Conservation (phyloP, 2,329 filamentous ascomycete species). For the Zalaria sp. region DNA sequence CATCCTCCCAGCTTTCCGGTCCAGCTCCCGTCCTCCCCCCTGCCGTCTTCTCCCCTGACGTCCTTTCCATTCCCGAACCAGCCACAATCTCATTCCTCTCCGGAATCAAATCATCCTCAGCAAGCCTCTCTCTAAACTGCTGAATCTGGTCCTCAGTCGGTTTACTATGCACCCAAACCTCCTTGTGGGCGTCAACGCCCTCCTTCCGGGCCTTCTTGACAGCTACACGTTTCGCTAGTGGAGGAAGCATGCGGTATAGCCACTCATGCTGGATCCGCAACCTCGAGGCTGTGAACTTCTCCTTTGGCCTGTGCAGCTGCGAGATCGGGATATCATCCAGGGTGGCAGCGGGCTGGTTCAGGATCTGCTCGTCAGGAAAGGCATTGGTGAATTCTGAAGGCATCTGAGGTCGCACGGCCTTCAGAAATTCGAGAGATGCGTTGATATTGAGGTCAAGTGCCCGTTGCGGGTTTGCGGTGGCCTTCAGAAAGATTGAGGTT, state of each 20-base stretch:
- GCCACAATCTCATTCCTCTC: too few species aligned
- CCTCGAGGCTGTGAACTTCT: slow-evolving; percentile 44
- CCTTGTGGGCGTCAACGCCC: slow-evolving; percentile 27
- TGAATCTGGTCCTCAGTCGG: slow-evolving; percentile 16
- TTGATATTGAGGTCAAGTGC: slow-evolving; percentile 51
- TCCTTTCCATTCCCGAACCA: too few species aligned
- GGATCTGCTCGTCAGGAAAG: slow-evolving; percentile 38
- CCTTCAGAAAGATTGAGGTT: slow-evolving; percentile 46
- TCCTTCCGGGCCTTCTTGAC: slow-evolving; percentile 20
- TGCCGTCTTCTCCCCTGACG: too few species aligned
- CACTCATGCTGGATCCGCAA: slow-evolving; percentile 47
- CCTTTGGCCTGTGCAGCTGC: slow-evolving; percentile 34
- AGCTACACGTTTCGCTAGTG: slow-evolving; percentile 26
- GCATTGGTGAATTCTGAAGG: slow-evolving; percentile 32
- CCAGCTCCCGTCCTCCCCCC: too few species aligned
- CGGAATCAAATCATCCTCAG: too few species aligned
- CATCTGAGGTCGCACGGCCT: slow-evolving; percentile 36
- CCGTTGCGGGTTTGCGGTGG: slow-evolving; percentile 46
- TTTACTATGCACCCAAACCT: slow-evolving; percentile 41
- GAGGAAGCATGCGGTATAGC: slow-evolving; percentile 32
- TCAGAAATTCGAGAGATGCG: slow-evolving; percentile 48
- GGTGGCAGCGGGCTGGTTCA: slow-evolving; percentile 21
- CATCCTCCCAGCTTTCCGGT: too few species aligned
- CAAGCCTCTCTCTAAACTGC: too few species aligned
- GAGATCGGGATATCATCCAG: slow-evolving; percentile 36